Conservation (phyloP, 2,329 filamentous ascomycete species). For the Penicillium sp. region DNA sequence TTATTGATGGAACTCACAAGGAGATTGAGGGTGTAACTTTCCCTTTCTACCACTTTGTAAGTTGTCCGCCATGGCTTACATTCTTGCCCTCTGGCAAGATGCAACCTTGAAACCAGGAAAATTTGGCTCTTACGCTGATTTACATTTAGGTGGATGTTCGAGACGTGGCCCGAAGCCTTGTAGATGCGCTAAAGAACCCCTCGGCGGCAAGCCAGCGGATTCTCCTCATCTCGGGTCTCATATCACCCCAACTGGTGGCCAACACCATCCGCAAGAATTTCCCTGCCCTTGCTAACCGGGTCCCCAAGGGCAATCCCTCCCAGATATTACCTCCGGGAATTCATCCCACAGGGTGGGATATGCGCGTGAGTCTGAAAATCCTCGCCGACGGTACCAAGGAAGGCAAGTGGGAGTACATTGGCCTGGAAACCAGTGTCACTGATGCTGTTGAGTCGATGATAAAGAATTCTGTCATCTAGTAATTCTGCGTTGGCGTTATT, state of each 20-base stretch:
- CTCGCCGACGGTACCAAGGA: background rate
- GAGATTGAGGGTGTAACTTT: slow-evolving; percentile 17
- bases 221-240: background rate
- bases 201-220: background rate
- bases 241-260: background rate
- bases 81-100: background rate
- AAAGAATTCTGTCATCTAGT: background rate
- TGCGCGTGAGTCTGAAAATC: background rate
- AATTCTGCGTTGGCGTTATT: background rate
- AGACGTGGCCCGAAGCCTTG: background rate
- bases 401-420: background rate
- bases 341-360: background rate
- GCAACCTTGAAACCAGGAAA: background rate
- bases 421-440: background rate
- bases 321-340: background rate
- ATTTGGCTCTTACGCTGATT: background rate
- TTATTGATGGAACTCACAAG: slow-evolving; percentile 23
- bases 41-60: slow-evolving; percentile 6
- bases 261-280: background rate
- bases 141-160: background rate
- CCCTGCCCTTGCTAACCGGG: background rate
- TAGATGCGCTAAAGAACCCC: background rate
- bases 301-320: background rate
- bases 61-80: background rate
- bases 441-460: background rate